Percentiles rank a stretch among this genome's conserved stretches.
These are phyloP conservation scores for Lactarius sanguifluus DNA, from an alignment of 768 basidiomycete genomes.

Conservation along the genomic window DNA sequence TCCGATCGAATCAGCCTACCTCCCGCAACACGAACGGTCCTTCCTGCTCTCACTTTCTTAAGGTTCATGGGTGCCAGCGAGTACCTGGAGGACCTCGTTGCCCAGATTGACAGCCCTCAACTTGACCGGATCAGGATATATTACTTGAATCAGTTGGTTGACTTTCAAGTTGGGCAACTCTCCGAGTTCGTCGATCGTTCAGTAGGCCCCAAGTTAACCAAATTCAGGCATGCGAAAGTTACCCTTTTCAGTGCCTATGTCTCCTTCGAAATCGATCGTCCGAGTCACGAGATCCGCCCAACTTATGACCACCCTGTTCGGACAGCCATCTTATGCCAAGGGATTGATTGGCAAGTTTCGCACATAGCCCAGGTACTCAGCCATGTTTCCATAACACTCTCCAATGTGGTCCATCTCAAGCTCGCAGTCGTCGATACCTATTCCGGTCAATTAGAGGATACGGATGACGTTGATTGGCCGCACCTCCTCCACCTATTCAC, in stretches of 20 bases:
- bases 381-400: not conserved
- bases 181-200: not conserved
- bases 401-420: not conserved
- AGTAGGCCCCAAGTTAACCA: not conserved
- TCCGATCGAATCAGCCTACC: not conserved
- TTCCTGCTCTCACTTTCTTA: not conserved
- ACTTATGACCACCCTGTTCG: too few relatives aligned
- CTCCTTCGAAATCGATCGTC: not conserved
- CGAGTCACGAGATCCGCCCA: too few relatives aligned
- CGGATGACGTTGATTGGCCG: too few relatives aligned
- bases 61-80: not conserved
- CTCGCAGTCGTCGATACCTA: too few relatives aligned
- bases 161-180: not conserved
- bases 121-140: accelerated
- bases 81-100: not conserved
- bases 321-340: not conserved
- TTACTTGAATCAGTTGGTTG: not conserved
- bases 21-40: not conserved
- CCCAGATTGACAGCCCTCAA: not conserved
- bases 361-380: not conserved
- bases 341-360: not conserved
- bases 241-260: accelerated
- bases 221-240: not conserved
- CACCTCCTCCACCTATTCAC: too few relatives aligned
- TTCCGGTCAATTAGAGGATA: too few relatives aligned